These are phyloP conservation scores for Neocatenulostroma microsporum DNA, from an alignment of 2,329 filamentous ascomycete species.

Conservation along the genomic window DNA sequence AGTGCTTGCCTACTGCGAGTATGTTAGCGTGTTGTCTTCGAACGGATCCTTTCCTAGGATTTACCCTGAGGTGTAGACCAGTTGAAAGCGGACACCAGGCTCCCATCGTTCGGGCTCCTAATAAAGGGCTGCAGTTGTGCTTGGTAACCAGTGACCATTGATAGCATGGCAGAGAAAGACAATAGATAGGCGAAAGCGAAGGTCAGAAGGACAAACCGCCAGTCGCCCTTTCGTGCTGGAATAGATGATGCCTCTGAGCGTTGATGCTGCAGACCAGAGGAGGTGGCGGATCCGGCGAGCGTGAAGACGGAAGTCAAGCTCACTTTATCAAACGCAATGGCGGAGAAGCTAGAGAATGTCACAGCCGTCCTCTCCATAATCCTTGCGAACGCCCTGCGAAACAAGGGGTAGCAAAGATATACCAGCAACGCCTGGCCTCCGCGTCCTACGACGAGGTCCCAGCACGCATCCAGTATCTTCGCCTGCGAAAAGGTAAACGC, in stretches of 20 bases:
- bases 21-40: too few species aligned
- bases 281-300: too few species aligned
- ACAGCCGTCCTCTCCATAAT: slow-evolving; percentile 4
- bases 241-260: too few species aligned
- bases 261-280: too few species aligned
- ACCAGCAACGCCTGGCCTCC: slow-evolving; percentile 10
- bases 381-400: slow-evolving; percentile 4
- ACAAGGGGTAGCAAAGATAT: slow-evolving; percentile 1
- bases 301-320: not conserved
- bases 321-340: not conserved
- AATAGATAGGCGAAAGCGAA: not conserved
- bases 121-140: not conserved
- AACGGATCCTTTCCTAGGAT: too few species aligned
- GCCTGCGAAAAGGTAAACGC: slow-evolving; percentile 8
- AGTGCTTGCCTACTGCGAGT: too few species aligned
- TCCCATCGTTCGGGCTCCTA: not conserved
- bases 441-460: slow-evolving; percentile 11
- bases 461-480: slow-evolving; percentile 12
- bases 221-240: too few species aligned
- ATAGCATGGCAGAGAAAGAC: not conserved
- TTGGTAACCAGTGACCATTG: not conserved
- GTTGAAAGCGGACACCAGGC: not conserved
- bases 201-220: not conserved
- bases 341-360: slow-evolving; percentile 1
- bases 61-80: too few species aligned